Base-by-base conservation (phyloP, 352 stramenopile species). In the Phytopythium chamaehyphon region DNA sequence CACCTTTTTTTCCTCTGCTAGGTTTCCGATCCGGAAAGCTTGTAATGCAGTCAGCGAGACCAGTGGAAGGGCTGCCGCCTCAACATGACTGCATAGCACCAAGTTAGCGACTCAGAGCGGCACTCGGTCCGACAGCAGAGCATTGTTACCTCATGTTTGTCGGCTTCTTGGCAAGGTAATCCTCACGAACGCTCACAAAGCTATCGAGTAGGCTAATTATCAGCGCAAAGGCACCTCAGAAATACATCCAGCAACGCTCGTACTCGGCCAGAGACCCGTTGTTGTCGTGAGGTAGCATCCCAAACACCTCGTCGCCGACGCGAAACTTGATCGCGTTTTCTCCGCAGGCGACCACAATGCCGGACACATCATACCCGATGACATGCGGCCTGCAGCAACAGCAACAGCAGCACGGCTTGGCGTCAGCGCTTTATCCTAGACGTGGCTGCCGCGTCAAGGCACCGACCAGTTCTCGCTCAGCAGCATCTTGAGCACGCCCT, bases 251-350 rank as follows among this genome's bases (percentile, higher is more conserved):
- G n/a, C n/a, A n/a, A n/a, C n/a, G n/a, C 28, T 33, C 77, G 8
- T 66, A 89, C 78, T 92, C 81, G n/a, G 78, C 78, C 38, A 92
- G 36, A 7, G 75, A 55, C 42, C 82, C 82, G 44, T 77, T 86
- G 57, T 53, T 62, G 55, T 83, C 62, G 54, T 88, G 75, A 19
- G 78, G 73, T 39, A 90, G 51, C 73, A 88, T 88, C 28, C 73
- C 74, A 53, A 85, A 92, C 18, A 92, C 82, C 43, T 84, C 61
- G 26, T 92, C 79, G 21, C 76, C 79, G 26, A 69, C 39, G 46
- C 51, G 48, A 51, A 90, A 88, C 57, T 71, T 81, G 48, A 62
- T 79, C 26, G 84, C 78, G 5, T 71, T 65, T 10, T 71, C 57
- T 36, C 81, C 81, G 47, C 68, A 83, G 19, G 67, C 55, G 26